Evolutionary conservation across 257 asterid species (phyloP).

Genomic region (Fraxinus quadrangulata): DNA sequence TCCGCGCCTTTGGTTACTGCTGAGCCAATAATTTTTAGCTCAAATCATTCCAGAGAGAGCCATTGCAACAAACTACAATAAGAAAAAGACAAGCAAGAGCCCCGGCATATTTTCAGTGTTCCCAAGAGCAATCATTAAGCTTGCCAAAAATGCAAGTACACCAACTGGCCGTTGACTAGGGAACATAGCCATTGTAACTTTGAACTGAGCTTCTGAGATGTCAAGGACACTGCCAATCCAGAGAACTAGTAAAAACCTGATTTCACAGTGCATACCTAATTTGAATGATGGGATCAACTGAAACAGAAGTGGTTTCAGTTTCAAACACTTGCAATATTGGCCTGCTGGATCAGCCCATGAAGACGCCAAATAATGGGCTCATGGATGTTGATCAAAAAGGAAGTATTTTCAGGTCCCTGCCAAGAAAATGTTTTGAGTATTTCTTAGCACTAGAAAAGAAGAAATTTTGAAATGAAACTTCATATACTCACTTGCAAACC

Average conservation of each 20-base stretch:
- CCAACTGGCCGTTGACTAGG: slow-evolving; percentile 99
- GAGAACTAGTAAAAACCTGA: slow-evolving; percentile 27
- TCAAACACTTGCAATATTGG: slow-evolving; percentile 65
- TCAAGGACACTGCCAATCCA: slow-evolving; percentile 76
- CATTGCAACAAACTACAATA: slow-evolving; percentile 10
- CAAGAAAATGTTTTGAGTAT: slow-evolving; percentile 9
- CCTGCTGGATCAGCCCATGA: slow-evolving; percentile 88
- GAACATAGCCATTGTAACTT: slow-evolving; percentile 97
- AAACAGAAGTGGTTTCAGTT: slow-evolving; percentile 75
- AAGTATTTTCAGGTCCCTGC: slow-evolving; percentile 93
- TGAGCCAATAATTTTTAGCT: too few species aligned
- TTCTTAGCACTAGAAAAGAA: slow-evolving; percentile 24
- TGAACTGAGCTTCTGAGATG: slow-evolving; percentile 87
- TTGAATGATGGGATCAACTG: slow-evolving; percentile 95
- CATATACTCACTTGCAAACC: slow-evolving; percentile 79
- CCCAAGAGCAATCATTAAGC: slow-evolving; percentile 99
- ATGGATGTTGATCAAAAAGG: slow-evolving; percentile 85
- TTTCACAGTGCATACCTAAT: slow-evolving; percentile 58
- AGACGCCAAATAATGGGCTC: slow-evolving; percentile 99
- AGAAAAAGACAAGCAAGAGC: slow-evolving; percentile 16
- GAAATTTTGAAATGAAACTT: slow-evolving; percentile 22
- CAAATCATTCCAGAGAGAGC: too few species aligned
- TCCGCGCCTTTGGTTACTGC: too few species aligned
- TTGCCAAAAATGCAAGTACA: slow-evolving; percentile 99
- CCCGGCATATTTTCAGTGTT: slow-evolving; percentile 98